These are phyloP conservation scores for Fragaria iinumae DNA, from an alignment of 306 rosid species.

Conservation along the genomic window DNA sequence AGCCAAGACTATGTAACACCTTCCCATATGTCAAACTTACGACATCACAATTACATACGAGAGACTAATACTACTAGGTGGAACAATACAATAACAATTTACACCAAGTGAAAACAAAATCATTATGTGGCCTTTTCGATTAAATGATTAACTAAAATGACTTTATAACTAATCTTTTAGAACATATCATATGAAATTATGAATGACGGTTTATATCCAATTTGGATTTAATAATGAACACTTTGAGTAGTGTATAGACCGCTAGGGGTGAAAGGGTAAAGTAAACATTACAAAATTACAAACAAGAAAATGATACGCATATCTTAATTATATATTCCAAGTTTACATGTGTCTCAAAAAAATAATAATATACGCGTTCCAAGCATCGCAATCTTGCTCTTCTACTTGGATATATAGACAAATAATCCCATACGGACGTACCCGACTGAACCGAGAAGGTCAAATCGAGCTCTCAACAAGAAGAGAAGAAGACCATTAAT, in stretches of 20 bases:
- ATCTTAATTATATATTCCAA: neutral
- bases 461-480: neutral
- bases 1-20: too few species aligned
- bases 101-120: too few species aligned
- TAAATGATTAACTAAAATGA: neutral
- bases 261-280: neutral
- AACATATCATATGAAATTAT: neutral
- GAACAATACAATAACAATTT: too few species aligned
- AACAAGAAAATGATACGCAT: neutral
- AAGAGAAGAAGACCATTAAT: neutral
- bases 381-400: neutral
- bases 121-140: too few species aligned
- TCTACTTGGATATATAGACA: neutral
- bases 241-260: neutral
- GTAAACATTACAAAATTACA: neutral
- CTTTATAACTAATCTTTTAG: neutral
- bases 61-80: too few species aligned
- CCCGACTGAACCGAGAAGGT: neutral
- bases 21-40: too few species aligned
- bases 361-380: slow-evolving; percentile 1
- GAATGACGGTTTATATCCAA: neutral
- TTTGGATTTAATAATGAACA: neutral
- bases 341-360: neutral
- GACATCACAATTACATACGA: too few species aligned
- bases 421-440: too few species aligned